A percentile compares a stretch with the other conserved stretches of the same genome.
phyloP scores from a whole-genome alignment of 176 grass and related monocot species.

The Oryza nivara region DNA sequence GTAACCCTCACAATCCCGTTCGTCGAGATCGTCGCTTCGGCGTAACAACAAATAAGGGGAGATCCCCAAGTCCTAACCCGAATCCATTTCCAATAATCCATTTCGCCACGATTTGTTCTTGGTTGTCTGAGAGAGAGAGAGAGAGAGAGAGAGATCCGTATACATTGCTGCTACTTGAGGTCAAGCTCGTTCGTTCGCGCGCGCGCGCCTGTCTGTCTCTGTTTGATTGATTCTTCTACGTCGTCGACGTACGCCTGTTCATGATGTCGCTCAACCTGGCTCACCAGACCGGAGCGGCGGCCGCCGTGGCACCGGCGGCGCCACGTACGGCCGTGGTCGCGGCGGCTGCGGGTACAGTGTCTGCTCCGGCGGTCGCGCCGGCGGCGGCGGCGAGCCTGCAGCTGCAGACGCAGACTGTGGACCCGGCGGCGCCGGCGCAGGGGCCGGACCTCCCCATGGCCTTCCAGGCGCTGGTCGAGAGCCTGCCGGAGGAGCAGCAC shows the following conservation, averaged over 20 bases:
- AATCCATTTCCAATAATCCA: slow-evolving; percentile 43
- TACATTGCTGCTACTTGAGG: too few relatives aligned
- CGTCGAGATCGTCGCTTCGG: slow-evolving; percentile 29
- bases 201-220: background rate
- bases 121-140: slow-evolving; percentile 4
- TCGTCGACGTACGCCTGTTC: background rate
- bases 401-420: slow-evolving; percentile 35
- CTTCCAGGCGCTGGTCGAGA: slow-evolving; percentile 45
- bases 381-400: slow-evolving; percentile 1
- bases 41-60: background rate
- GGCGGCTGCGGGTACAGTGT: slow-evolving; percentile 8
- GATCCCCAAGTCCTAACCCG: slow-evolving; percentile 14
- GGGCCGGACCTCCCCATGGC: slow-evolving; percentile 43
- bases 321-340: slow-evolving; percentile 22
- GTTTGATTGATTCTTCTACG: background rate
- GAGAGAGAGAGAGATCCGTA: too few relatives aligned
- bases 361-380: background rate
- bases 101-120: background rate
- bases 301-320: background rate
- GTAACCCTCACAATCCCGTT: background rate
- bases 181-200: background rate
- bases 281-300: slow-evolving; percentile 51
- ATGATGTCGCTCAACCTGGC: slow-evolving; percentile 72
- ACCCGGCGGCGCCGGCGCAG: slow-evolving; percentile 15
- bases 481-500: slow-evolving; percentile 8